These are phyloP conservation scores for Pelargonium nanum DNA, from an alignment of 345 rosid genomes.

Conservation along the genomic window DNA sequence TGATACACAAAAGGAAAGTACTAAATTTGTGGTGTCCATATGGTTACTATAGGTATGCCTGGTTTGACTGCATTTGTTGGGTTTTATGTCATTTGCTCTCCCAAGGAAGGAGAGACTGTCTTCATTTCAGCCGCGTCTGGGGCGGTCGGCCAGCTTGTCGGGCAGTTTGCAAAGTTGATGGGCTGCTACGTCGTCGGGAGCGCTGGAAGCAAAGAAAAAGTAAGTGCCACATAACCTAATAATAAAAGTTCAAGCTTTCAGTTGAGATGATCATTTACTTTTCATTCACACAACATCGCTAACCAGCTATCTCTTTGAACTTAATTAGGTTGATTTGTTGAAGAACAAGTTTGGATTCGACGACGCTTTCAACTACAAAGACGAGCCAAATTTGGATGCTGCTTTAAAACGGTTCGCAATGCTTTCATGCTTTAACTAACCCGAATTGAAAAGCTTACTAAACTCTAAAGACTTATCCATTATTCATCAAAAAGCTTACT, in stretches of 20 bases:
- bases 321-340: slow-evolving; percentile 43
- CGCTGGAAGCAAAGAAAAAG: slow-evolving; percentile 39
- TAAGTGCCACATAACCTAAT: too few relatives aligned
- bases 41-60: slow-evolving; percentile 24
- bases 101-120: slow-evolving; percentile 37
- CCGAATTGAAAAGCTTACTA: too few relatives aligned
- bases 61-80: slow-evolving; percentile 53
- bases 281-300: background rate
- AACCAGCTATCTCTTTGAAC: background rate
- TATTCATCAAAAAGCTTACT: too few relatives aligned
- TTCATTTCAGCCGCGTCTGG: slow-evolving; percentile 49
- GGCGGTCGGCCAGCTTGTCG: slow-evolving; percentile 54
- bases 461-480: background rate
- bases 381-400: slow-evolving; percentile 36
- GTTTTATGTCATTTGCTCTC: slow-evolving; percentile 35
- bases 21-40: too few relatives aligned
- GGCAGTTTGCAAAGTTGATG: slow-evolving; percentile 40
- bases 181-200: slow-evolving; percentile 55
- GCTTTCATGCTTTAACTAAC: background rate
- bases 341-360: slow-evolving; percentile 58
- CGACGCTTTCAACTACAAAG: slow-evolving; percentile 72
- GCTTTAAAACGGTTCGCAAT: slow-evolving; percentile 48
- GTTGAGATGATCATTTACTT: background rate
- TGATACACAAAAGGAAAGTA: too few relatives aligned
- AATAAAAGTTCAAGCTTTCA: too few relatives aligned